These are phyloP conservation scores for Yarrowia bubula DNA, from an alignment of 805 yeast genomes.

Conservation along the genomic window DNA sequence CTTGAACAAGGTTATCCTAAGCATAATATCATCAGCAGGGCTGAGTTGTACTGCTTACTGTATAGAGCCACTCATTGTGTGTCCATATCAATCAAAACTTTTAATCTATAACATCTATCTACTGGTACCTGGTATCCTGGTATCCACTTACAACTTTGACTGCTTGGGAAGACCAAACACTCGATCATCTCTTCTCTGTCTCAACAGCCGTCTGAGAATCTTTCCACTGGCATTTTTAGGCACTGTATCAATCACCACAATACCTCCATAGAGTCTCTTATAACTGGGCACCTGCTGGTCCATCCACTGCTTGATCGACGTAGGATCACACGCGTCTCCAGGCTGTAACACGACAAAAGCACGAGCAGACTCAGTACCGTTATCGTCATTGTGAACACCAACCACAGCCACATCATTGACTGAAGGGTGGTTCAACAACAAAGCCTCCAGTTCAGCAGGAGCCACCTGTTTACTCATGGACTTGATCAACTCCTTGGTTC, in stretches of 20 bases:
- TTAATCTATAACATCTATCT: neutral
- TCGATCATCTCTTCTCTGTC: slow-evolving; percentile 47
- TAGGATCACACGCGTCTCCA: slow-evolving; percentile 30
- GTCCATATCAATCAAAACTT: neutral
- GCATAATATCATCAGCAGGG: too few species aligned
- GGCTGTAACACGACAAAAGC: slow-evolving; percentile 39
- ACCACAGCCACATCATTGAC: slow-evolving; percentile 90
- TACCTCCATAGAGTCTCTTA: slow-evolving; percentile 45
- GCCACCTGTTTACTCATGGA: slow-evolving; percentile 72
- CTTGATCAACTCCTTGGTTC: slow-evolving; percentile 42
- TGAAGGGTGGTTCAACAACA: slow-evolving; percentile 66
- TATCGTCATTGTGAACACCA: slow-evolving; percentile 64
- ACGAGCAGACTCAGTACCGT: slow-evolving; percentile 63
- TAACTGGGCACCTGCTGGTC: slow-evolving; percentile 41
- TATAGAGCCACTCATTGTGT: too few species aligned
- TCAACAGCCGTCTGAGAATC: slow-evolving; percentile 85
- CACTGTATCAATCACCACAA: slow-evolving; percentile 71
- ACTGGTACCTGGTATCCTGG: too few species aligned
- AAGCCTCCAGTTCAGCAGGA: slow-evolving; percentile 91
- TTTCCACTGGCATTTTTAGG: slow-evolving; percentile 96
- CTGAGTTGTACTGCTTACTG: too few species aligned
- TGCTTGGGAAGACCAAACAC: neutral
- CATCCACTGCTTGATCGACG: slow-evolving; percentile 38
- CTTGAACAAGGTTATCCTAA: too few species aligned
- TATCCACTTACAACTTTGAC: neutral